Conservation (phyloP, 305 asterid species). For the Ajuga reptans region DNA sequence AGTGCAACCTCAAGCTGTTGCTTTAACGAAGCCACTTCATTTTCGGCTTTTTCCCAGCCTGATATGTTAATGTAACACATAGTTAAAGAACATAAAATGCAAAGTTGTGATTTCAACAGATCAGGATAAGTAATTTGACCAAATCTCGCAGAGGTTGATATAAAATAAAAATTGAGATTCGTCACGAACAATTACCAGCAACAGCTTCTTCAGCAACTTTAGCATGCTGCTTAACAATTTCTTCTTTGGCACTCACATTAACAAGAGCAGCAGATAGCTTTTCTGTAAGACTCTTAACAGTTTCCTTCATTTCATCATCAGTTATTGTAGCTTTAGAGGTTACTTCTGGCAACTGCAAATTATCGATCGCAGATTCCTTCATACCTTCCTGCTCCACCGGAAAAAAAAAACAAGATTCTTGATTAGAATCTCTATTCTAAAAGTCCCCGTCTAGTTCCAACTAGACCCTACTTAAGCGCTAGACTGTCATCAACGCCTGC, state of each 20-base stretch:
- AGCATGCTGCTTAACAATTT: conserved; percentile 79
- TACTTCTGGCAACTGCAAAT: conserved; percentile 45
- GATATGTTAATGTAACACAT: conserved; percentile 17
- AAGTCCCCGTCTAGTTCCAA: too few relatives aligned
- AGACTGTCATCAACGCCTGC: too few relatives aligned
- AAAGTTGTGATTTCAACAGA: not conserved
- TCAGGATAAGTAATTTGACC: not conserved
- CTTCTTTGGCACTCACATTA: conserved; percentile 75
- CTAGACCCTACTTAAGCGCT: too few relatives aligned
- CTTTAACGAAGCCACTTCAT: conserved; percentile 51
- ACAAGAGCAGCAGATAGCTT: conserved; percentile 83
- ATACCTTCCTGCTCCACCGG: conserved; percentile 22
- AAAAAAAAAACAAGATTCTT: too few relatives aligned
- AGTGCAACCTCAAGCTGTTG: conserved; percentile 69
- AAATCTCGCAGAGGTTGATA: not conserved
- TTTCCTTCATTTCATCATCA: conserved; percentile 44
- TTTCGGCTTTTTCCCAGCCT: conserved; percentile 96
- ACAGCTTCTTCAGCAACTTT: conserved; percentile 96
- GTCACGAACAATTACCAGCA: conserved; percentile 41
- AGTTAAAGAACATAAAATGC: not conserved
- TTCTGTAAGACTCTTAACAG: conserved; percentile 42
- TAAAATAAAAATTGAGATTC: not conserved
- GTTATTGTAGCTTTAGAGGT: conserved; percentile 29
- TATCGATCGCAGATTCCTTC: conserved; percentile 38
- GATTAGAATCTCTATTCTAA: too few relatives aligned